These are phyloP conservation scores for Halenospora varia DNA, from an alignment of 495 filamentous ascomycete species.

Conservation along the genomic window DNA sequence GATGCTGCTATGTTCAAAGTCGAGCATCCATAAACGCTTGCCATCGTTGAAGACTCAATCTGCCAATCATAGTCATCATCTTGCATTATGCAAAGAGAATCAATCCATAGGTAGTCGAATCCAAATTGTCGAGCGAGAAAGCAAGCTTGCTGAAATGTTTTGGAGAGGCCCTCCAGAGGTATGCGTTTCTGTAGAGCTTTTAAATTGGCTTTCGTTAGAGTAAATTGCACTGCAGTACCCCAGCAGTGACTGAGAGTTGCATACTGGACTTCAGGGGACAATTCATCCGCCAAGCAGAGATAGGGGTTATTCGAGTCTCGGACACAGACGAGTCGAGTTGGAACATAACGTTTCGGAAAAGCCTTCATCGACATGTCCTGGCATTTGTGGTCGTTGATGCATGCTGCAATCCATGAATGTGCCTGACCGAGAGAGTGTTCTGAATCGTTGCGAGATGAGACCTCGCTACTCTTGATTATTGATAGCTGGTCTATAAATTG, in stretches of 20 bases:
- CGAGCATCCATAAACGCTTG: constrained; percentile 23
- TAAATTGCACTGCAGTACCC: constrained; percentile 16
- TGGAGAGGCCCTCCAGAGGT: constrained; percentile 15
- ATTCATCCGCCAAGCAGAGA: not conserved
- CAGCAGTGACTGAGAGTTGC: constrained; percentile 33
- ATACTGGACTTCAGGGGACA: constrained; percentile 13
- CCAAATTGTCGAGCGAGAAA: constrained; percentile 16
- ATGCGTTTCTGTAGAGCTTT: constrained; percentile 9
- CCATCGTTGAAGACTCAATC: constrained; percentile 26
- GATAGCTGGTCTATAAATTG: not conserved
- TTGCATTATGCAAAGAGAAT: no score
- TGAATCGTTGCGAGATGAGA: not conserved
- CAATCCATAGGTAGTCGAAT: constrained; percentile 31
- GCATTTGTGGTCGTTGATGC: not conserved
- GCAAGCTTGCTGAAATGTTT: constrained; percentile 29
- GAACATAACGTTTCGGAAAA: not conserved
- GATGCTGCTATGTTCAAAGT: constrained; percentile 24
- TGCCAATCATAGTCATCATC: constrained; percentile 24
- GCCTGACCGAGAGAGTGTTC: not conserved
- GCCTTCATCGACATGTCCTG: not conserved
- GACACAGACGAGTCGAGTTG: not conserved
- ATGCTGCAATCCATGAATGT: not conserved
- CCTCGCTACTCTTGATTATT: not conserved
- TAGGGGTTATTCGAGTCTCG: not conserved
- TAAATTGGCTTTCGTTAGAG: constrained; percentile 11